These are phyloP conservation scores for Boletus subparvulus DNA, from an alignment of 768 basidiomycete species.

Conservation along the genomic window DNA sequence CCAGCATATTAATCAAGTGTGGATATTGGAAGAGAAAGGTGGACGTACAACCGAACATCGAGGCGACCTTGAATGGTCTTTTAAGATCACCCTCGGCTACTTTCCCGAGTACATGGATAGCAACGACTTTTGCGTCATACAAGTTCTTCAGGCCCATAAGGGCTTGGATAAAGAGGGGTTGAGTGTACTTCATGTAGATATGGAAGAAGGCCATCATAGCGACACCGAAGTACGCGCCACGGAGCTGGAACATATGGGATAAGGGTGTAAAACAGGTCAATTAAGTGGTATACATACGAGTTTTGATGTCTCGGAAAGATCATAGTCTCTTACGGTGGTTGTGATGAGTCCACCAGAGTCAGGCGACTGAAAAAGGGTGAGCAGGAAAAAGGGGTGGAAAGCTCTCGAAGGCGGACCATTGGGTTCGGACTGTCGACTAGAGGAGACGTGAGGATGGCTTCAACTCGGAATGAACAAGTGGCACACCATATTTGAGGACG, in stretches of 20 bases:
- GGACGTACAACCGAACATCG: constrained; percentile 68
- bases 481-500: constrained; percentile 90
- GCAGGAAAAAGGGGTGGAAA: neutral
- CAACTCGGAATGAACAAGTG: neutral
- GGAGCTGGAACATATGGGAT: constrained; percentile 43
- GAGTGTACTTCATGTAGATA: constrained; percentile 91
- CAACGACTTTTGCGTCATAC: constrained; percentile 82
- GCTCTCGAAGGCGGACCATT: constrained; percentile 52
- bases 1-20: neutral
- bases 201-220: constrained; percentile 94
- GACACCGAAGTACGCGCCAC: constrained; percentile 67
- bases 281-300: constrained; percentile 49
- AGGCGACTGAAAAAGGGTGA: constrained; percentile 42
- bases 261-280: neutral
- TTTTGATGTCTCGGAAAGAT: constrained; percentile 85
- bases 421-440: constrained; percentile 73
- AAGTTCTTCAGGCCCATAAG: constrained; percentile 93
- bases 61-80: constrained; percentile 80
- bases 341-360: constrained; percentile 75
- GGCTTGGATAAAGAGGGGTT: constrained; percentile 92
- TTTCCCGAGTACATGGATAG: constrained; percentile 79
- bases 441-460: neutral
- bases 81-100: constrained; percentile 83
- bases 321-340: constrained; percentile 94
- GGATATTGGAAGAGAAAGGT: neutral